Evolutionary conservation across 2,329 filamentous ascomycete genomes (phyloP).

Genomic region (Eurotiales sp.): DNA sequence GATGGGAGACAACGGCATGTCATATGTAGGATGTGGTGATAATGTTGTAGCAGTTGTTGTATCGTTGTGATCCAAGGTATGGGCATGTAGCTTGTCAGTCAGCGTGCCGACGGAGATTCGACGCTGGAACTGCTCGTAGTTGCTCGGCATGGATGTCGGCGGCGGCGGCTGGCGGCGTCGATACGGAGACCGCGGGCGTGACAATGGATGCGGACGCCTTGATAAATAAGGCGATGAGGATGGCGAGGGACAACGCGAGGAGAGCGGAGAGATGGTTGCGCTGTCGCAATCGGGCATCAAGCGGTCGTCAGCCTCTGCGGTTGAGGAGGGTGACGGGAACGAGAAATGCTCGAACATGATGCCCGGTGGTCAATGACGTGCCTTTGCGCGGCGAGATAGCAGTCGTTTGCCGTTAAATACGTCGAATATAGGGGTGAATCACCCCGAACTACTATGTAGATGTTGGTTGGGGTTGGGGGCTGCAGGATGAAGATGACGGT

Average conservation of each 20-base stretch:
- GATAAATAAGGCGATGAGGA: constrained; percentile 24
- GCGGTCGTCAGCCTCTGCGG: constrained; percentile 31
- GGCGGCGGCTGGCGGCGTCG: constrained; percentile 32
- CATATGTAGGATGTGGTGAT: constrained; percentile 16
- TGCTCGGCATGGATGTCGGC: constrained; percentile 44
- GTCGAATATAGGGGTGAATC: too few species aligned
- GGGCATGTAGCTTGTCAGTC: constrained; percentile 39
- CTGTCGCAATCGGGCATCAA: constrained; percentile 36
- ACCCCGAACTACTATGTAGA: too few species aligned
- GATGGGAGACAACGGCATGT: constrained; percentile 18
- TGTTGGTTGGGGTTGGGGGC: background rate
- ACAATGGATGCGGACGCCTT: too few species aligned
- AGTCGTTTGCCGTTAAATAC: background rate
- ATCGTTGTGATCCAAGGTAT: constrained; percentile 29
- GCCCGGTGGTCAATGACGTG: too few species aligned
- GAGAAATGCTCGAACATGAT: constrained; percentile 43
- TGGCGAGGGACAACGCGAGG: constrained; percentile 42
- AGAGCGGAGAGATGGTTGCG: constrained; percentile 37
- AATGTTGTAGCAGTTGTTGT: too few species aligned
- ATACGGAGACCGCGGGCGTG: constrained; percentile 28
- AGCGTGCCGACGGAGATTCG: constrained; percentile 38
- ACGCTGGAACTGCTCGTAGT: constrained; percentile 31
- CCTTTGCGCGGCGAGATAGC: too few species aligned
- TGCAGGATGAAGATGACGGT: constrained; percentile 3
- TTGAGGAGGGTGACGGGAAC: constrained; percentile 35